Percentiles rank a stretch among this genome's conserved stretches.
These are phyloP conservation scores for Rhynchospora pubera DNA, from an alignment of 176 grass and related monocot genomes.

Conservation along the genomic window DNA sequence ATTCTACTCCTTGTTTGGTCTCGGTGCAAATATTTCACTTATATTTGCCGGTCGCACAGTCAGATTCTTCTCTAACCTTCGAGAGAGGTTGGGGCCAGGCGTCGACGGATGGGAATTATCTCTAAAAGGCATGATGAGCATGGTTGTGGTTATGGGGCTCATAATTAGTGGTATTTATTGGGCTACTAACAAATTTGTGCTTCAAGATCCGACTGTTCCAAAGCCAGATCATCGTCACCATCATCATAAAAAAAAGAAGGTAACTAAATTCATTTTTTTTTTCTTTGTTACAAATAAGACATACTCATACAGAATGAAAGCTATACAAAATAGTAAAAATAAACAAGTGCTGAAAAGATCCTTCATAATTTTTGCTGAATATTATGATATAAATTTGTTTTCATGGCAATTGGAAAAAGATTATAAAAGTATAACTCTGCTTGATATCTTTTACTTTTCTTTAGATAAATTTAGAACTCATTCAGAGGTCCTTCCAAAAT, in stretches of 20 bases:
- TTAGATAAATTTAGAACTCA: neutral
- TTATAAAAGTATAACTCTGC: neutral
- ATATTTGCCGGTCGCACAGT: slow-evolving; percentile 76
- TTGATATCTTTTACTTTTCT: neutral
- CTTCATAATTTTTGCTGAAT: neutral
- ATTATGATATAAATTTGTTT: neutral
- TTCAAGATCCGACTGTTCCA: slow-evolving; percentile 70
- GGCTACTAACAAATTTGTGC: slow-evolving; percentile 69
- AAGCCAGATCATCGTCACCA: slow-evolving; percentile 31
- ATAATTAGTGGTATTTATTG: slow-evolving; percentile 61
- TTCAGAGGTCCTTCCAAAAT: neutral
- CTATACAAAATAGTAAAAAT: neutral
- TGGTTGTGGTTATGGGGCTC: slow-evolving; percentile 71
- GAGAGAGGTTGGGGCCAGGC: slow-evolving; percentile 73
- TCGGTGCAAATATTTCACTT: slow-evolving; percentile 78
- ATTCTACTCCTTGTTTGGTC: slow-evolving; percentile 85
- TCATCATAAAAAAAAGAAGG: slow-evolving; percentile 58
- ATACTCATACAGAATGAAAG: neutral
- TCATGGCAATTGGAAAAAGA: neutral
- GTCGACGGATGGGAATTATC: slow-evolving; percentile 85
- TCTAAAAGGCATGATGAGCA: slow-evolving; percentile 94
- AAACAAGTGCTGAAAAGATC: neutral
- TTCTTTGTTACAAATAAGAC: neutral
- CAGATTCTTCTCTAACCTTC: slow-evolving; percentile 85
- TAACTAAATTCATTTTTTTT: neutral